These are phyloP conservation scores for Nannochloropsis gaditana DNA, from an alignment of 108 stramenopile genomes.

Conservation along the genomic window DNA sequence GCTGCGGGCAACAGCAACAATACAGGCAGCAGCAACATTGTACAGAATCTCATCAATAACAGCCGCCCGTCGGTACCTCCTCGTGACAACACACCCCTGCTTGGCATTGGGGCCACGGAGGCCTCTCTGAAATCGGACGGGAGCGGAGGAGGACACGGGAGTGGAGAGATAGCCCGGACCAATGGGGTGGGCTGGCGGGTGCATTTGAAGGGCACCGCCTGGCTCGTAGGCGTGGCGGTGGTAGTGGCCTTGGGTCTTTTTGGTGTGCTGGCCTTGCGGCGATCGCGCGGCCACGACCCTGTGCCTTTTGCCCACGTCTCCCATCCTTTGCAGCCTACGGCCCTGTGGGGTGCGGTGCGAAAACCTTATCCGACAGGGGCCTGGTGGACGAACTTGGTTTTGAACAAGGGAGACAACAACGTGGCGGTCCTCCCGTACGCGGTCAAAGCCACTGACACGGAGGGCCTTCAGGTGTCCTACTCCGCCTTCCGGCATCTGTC, in stretches of 20 bases:
- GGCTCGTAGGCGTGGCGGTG: not conserved
- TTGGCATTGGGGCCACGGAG: not conserved
- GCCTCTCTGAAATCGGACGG: not conserved
- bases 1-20: not conserved
- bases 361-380: constrained; percentile 46
- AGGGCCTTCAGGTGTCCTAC: constrained; percentile 41
- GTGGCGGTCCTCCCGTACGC: constrained; percentile 45
- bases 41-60: constrained; percentile 7
- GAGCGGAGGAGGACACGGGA: not conserved
- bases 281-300: not conserved
- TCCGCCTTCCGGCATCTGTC: constrained; percentile 34
- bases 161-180: not conserved
- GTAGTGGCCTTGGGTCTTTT: not conserved
- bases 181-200: not conserved
- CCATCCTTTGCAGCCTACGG: constrained; percentile 36
- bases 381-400: constrained; percentile 47
- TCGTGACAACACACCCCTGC: not conserved
- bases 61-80: not conserved
- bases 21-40: constrained; percentile 6
- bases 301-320: constrained; percentile 41
- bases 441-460: constrained; percentile 26
- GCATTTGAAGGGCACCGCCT: constrained; percentile 14
- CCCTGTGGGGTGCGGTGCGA: constrained; percentile 40
- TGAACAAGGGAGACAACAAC: constrained; percentile 36
- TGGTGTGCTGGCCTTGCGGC: not conserved